phyloP scores from a whole-genome alignment of 345 rosid genomes.

The Citrus trifoliata region DNA sequence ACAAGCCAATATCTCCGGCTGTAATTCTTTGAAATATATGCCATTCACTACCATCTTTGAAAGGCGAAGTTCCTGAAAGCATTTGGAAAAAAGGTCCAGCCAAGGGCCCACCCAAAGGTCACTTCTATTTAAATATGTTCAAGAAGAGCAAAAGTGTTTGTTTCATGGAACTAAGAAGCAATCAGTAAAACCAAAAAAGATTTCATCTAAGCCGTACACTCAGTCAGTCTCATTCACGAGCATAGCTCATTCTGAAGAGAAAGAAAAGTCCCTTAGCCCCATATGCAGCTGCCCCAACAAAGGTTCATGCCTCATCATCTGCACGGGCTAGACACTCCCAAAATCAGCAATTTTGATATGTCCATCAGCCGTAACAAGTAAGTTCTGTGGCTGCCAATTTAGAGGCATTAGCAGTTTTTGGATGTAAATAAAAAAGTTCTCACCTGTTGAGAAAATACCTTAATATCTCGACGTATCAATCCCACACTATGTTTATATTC shows the following conservation, averaged over 20 bases:
- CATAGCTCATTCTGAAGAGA: not conserved
- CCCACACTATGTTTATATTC: constrained; percentile 80
- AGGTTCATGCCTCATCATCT: constrained; percentile 97
- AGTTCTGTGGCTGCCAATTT: no score
- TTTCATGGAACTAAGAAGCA: constrained; percentile 21
- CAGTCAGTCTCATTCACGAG: not conserved
- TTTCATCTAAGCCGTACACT: not conserved
- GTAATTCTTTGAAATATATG: no score
- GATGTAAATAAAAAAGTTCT: no score
- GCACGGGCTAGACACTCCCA: constrained; percentile 9
- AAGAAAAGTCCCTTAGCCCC: constrained; percentile 54
- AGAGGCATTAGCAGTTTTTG: no score
- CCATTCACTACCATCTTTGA: no score
- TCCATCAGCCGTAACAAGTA: no score
- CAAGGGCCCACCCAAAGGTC: constrained; percentile 78
- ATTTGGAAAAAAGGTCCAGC: constrained; percentile 65
- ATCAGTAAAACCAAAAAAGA: not conserved
- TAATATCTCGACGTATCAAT: no score
- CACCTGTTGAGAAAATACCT: no score
- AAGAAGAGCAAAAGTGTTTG: constrained; percentile 30
- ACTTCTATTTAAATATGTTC: constrained; percentile 61
- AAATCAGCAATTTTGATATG: constrained; percentile 5
- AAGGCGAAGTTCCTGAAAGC: no score
- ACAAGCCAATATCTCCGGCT: not conserved
- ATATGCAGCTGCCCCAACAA: constrained; percentile 93